Base-by-base conservation (phyloP, 1,284 basidiomycete species). In the Cutaneotrichosporon sp. region DNA sequence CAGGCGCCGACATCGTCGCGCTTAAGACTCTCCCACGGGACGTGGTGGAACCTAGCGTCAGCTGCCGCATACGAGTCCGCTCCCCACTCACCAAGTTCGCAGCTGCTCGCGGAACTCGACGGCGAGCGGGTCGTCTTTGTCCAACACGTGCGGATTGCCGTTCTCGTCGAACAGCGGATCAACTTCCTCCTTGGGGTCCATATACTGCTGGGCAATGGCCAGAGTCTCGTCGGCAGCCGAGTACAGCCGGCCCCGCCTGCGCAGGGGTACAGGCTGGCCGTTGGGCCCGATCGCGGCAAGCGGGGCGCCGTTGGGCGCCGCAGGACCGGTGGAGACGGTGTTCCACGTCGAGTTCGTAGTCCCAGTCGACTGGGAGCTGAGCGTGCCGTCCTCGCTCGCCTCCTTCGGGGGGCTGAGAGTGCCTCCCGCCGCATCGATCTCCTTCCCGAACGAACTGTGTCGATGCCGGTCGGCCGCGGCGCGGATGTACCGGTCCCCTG, bases 21-120 rank as follows among this genome's bases (percentile, higher is more conserved):
- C 41, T 78, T 81, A 50, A 94, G 81, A 10, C 80, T 77, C 0
- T 85, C 84, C 87, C 87, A 91, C 2, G 84, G 81, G 10, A 78
- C 81, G 62, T 84, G 82, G 60, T 81, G 75, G 72, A 92, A 89
- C 89, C 88, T 78, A 57, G 34, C 71, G 57, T 38, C 37, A 49
- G 26, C 20, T n/a, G n/a, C n/a, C n/a, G n/a, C n/a, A n/a, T n/a
- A n/a, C n/a, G n/a, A n/a, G n/a, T n/a, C n/a, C n/a, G n/a, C n/a
- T n/a, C n/a, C n/a, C n/a, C n/a, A 65, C 72, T 54, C 49, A 72
- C 74, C 74, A 75, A 9, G 68, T 74, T 38, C 74, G 47, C 42
- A 75, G 43, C 32, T 71, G 62, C 56, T 75, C 74, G 39, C 72
- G 61, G 37, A 75, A 75, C 49, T 74, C 74, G 25, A 75, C 54